Base-by-base conservation (phyloP, 2,329 filamentous ascomycete genomes). In the Aspergillus sp. region DNA sequence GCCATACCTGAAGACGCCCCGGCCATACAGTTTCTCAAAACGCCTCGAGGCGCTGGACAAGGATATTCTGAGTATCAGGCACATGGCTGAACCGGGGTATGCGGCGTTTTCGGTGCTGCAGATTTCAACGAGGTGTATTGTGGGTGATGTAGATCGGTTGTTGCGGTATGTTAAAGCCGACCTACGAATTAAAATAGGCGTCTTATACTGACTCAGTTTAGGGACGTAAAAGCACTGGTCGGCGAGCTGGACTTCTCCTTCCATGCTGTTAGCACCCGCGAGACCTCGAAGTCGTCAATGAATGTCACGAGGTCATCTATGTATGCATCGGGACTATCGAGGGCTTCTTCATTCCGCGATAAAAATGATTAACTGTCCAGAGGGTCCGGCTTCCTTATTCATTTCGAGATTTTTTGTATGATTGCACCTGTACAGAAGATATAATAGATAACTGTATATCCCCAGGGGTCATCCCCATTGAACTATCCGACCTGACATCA, bases 161-260 rank as follows among this genome's bases (percentile, higher is more conserved):
- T 71, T 88, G 52, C 71, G 70, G 63, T 68, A 54, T 48, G 60
- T 25, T 7, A 25, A 25, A 25, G 2, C 23, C 7, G 7, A 25
- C 23, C 23, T 25, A 25, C 23, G 23, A 7, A 25, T 6, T 6
- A 30, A 7, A 30, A 7, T n/a, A 41, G 19, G 3, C 10, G 0
- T 5, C 2, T 0, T 4, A 44, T 46, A 25, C 49, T 54, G 44
- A 56, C 44, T 52, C 37, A 47, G 13, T 43, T 9, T 46, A 74
- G 71, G 19, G 74, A 75, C 23, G 80, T 90, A 1, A 83, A 78
- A 59, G 76, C 77, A 35, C 68, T 90, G 25, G 85, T 90, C 0
- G 86, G 86, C 1, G 85, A 88, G 53, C 75, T 88, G 19, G 86
- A 90, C 63, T 90, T 90, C 59, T 82, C 80, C 32, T 86, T 84